phyloP scores from a whole-genome alignment of 805 yeast genomes.

The Ascoidea rubescens region DNA sequence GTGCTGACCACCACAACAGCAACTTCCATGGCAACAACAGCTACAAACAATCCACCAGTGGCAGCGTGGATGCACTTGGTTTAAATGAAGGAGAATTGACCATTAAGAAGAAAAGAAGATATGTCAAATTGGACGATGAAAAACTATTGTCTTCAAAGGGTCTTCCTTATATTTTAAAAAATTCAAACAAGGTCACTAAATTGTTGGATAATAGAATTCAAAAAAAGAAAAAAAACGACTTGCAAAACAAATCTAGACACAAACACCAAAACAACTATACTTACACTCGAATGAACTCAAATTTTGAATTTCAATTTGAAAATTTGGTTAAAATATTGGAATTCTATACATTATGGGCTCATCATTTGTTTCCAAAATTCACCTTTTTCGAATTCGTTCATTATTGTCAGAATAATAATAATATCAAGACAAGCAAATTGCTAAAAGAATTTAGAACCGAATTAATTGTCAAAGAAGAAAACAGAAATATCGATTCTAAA shows the following conservation, averaged over 20 bases:
- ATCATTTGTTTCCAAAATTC: constrained; percentile 65
- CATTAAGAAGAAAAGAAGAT: constrained; percentile 7
- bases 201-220: constrained; percentile 17
- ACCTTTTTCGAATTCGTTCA: constrained; percentile 56
- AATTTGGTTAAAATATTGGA: constrained; percentile 36
- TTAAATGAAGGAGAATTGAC: constrained; percentile 6
- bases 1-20: too few species aligned
- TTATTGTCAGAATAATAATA: constrained; percentile 31
- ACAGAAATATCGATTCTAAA: constrained; percentile 1
- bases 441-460: constrained; percentile 28
- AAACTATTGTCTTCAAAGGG: constrained; percentile 42
- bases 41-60: too few species aligned
- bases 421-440: constrained; percentile 12
- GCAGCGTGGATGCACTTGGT: constrained; percentile 3
- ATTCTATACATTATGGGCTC: constrained; percentile 65
- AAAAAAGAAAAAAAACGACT: constrained; percentile 4
- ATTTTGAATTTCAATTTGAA: constrained; percentile 29
- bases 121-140: constrained; percentile 37
- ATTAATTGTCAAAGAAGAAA: constrained; percentile 23
- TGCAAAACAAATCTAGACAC: constrained; percentile 1
- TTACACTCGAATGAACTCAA: constrained; percentile 3
- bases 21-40: too few species aligned
- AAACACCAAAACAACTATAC: not conserved
- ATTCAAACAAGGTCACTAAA: constrained; percentile 19
- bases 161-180: constrained; percentile 32